Percentiles rank a stretch among this genome's conserved stretches.
These are phyloP conservation scores for Xylaria longipes DNA, from an alignment of 495 filamentous ascomycete genomes.

Conservation along the genomic window DNA sequence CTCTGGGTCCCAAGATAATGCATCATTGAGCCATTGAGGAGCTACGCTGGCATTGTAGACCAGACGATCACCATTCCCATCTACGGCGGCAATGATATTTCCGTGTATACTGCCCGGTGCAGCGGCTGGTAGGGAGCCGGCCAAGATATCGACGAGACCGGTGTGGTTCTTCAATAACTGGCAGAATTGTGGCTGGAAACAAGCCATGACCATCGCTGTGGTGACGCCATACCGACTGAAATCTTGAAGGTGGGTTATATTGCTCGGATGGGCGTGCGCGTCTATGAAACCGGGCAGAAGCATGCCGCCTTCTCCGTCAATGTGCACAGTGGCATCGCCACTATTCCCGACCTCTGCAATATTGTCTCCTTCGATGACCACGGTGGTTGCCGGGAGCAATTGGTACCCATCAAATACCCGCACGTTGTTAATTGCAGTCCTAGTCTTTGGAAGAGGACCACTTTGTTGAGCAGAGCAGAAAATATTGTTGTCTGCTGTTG, in stretches of 20 bases:
- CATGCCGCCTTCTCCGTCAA: constrained; percentile 36
- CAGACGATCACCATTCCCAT: background rate
- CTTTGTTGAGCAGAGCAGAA: background rate
- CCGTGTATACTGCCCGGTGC: constrained; percentile 30
- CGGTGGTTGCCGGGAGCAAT: constrained; percentile 17
- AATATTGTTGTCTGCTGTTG: background rate
- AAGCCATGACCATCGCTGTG: constrained; percentile 39
- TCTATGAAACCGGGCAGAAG: constrained; percentile 45
- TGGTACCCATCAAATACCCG: constrained; percentile 23
- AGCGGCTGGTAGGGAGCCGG: constrained; percentile 30
- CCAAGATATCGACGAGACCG: constrained; percentile 31
- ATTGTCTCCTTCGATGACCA: constrained; percentile 11
- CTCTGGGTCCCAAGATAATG: constrained; percentile 10
- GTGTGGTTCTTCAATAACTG: constrained; percentile 20
- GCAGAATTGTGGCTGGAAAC: constrained; percentile 28
- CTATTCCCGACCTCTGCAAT: background rate
- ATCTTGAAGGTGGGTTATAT: constrained; percentile 27
- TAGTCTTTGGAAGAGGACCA: background rate
- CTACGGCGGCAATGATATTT: background rate
- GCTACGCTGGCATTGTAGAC: constrained; percentile 11
- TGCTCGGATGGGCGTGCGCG: constrained; percentile 33
- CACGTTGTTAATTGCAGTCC: constrained; percentile 24
- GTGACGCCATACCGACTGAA: constrained; percentile 40
- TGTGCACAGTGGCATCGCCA: constrained; percentile 5
- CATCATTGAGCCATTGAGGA: constrained; percentile 8